Evolutionary conservation across 495 filamentous ascomycete genomes (phyloP), one percentile per base, ranked within the genome.

Genomic region (Penicillium mononematosum): DNA sequence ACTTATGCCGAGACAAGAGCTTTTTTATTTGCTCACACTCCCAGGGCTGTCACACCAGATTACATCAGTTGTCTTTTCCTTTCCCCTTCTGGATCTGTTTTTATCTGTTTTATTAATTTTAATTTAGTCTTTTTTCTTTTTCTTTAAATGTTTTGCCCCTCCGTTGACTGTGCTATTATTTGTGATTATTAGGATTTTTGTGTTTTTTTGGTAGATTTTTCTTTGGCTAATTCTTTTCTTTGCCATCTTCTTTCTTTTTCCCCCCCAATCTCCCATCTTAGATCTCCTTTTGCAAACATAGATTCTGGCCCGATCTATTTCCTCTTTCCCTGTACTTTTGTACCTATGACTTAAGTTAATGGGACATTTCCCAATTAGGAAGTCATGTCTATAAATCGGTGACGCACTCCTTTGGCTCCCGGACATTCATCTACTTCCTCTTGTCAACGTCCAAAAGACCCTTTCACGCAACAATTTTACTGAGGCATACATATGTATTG

Each of bases 311-410:
- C 31, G 25, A 56, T 61, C 51, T 45, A 50, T 41, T 46, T 12
- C n/a, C n/a, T 3, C 36, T 44, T 22, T 22, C 19, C 48, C 62
- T 61, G 62, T n/a, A n/a, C 36, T 52, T 47, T 53, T 47, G 38
- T 56, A 39, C 50, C 43, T 9, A 25, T 19, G 24, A n/a, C 17
- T 9, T 34, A 36, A 36, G 31, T 17, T 36, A n/a, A 48, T 50
- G 62, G 45, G 59, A 62, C 34, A n/a, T 25, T 24, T 27, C 63
- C 56, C 41, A 48, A 62, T 53, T 42, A 59, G 56, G 59, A 65
- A 53, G 31, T 32, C 27, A 53, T 49, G 54, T 51, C 56, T 57
- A 49, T 58, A 49, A 55, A 58, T 53, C 38, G 31, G 63, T 66
- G 63, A 63, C 54, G 63, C 59, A 58, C 46, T 36, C 44, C 34